Conservation (phyloP, 768 basidiomycete species). For the Suillus clintonianus region DNA sequence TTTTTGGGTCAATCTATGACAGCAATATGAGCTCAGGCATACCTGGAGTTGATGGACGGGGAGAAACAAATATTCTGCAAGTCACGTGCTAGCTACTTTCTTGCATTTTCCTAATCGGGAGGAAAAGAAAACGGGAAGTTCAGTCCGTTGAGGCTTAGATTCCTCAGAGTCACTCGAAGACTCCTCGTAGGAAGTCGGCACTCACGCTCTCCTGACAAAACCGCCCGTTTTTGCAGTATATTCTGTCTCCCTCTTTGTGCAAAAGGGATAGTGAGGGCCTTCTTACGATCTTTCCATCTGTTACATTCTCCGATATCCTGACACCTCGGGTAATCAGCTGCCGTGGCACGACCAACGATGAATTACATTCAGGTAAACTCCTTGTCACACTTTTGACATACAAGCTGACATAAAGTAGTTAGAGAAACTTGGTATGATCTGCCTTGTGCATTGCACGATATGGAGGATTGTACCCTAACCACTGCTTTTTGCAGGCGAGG, state of each 20-base stretch:
- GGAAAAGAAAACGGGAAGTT: neutral
- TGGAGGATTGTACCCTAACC: neutral
- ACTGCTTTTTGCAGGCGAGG: conserved; percentile 59
- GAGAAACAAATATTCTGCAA: conserved; percentile 12
- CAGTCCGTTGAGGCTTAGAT: neutral
- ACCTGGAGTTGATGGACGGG: conserved; percentile 4
- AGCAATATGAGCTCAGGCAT: neutral
- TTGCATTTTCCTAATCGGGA: neutral
- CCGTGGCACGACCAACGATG: conserved; percentile 31
- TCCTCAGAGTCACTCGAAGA: neutral
- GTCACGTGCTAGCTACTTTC: conserved; percentile 7
- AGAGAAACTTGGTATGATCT: conserved; percentile 77
- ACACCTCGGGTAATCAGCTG: neutral
- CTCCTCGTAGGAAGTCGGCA: neutral
- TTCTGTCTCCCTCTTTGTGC: neutral
- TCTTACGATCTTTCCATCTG: neutral
- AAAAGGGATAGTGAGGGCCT: neutral
- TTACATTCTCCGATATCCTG: neutral
- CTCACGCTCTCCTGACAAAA: neutral
- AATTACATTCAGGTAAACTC: conserved; percentile 59
- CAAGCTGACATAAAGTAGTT: conserved; percentile 47
- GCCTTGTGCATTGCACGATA: neutral
- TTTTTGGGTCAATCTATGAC: neutral
- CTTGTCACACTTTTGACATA: neutral
- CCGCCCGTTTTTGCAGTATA: neutral